Conservation (phyloP, 148 eudicot species). For the Tetragonia tetragonoides region DNA sequence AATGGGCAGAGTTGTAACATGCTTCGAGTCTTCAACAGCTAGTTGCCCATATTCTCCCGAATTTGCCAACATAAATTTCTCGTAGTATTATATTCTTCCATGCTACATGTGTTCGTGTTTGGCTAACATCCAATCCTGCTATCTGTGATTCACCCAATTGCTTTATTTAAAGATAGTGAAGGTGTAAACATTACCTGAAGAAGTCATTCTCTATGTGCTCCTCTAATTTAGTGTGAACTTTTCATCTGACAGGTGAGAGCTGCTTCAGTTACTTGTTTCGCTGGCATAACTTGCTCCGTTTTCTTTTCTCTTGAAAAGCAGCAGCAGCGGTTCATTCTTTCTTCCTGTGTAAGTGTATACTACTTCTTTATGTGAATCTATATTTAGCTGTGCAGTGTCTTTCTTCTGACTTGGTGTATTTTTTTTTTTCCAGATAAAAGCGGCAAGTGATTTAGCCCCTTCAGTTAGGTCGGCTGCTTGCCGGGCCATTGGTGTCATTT, state of each 20-base stretch:
- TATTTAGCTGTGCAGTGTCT: background rate
- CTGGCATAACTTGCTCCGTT: slow-evolving; percentile 82
- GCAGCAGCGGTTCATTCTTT: slow-evolving; percentile 59
- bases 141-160: too few species aligned
- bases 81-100: too few species aligned
- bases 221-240: background rate
- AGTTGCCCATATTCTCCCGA: background rate
- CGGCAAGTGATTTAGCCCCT: slow-evolving; percentile 75
- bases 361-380: background rate
- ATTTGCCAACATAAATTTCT: too few species aligned
- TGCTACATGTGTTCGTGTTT: too few species aligned
- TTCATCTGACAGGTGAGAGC: slow-evolving; percentile 69
- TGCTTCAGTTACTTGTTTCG: slow-evolving; percentile 90
- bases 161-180: background rate
- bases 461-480: slow-evolving; percentile 94
- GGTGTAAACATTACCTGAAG: slow-evolving; percentile 2
- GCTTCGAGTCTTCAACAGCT: background rate
- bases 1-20: background rate
- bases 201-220: background rate
- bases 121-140: too few species aligned
- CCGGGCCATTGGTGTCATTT: slow-evolving; percentile 92
- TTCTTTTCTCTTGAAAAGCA: slow-evolving; percentile 63
- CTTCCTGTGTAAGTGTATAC: slow-evolving; percentile 61
- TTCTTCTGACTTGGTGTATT: background rate
- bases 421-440: slow-evolving; percentile 48